A percentile compares a stretch with the other conserved stretches of the same genome.
phyloP scores from a whole-genome alignment of 371 early-diverging fungal genomes.

The Mucor lusitanicus region DNA sequence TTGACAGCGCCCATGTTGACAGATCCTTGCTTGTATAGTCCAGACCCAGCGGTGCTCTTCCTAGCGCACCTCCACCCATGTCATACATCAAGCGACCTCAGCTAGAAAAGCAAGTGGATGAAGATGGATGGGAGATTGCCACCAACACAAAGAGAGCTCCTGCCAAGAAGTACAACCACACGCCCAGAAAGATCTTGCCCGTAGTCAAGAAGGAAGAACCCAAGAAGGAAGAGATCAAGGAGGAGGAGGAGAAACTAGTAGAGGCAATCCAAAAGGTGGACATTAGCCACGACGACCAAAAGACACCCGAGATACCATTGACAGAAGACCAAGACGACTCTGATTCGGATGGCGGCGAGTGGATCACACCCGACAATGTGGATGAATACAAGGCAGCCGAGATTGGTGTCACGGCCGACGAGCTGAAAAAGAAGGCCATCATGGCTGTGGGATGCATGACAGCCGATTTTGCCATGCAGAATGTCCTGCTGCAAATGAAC shows the following conservation, averaged over 20 bases:
- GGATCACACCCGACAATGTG: constrained; percentile 95
- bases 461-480: constrained; percentile 97
- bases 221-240: constrained; percentile 61
- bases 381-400: constrained; percentile 65
- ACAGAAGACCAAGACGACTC: constrained; percentile 34
- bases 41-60: constrained; percentile 39
- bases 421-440: constrained; percentile 41
- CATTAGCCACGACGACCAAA: neutral
- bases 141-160: constrained; percentile 32
- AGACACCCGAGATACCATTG: constrained; percentile 11
- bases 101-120: constrained; percentile 35
- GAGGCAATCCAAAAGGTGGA: constrained; percentile 4
- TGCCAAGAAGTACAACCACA: constrained; percentile 19
- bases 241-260: constrained; percentile 77
- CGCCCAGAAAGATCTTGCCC: constrained; percentile 5
- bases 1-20: too few species aligned
- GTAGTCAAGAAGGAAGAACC: neutral
- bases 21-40: constrained; percentile 11
- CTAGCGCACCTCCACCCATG: constrained; percentile 46
- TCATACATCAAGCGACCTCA: constrained; percentile 12
- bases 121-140: constrained; percentile 56
- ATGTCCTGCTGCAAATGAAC: constrained; percentile 92
- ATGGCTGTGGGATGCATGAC: constrained; percentile 90
- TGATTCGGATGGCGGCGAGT: constrained; percentile 72
- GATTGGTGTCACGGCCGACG: constrained; percentile 45